Evolutionary conservation across 305 asterid species (phyloP), one percentile per base, ranked within the genome.

Genomic region (Fraxinus ornus): DNA sequence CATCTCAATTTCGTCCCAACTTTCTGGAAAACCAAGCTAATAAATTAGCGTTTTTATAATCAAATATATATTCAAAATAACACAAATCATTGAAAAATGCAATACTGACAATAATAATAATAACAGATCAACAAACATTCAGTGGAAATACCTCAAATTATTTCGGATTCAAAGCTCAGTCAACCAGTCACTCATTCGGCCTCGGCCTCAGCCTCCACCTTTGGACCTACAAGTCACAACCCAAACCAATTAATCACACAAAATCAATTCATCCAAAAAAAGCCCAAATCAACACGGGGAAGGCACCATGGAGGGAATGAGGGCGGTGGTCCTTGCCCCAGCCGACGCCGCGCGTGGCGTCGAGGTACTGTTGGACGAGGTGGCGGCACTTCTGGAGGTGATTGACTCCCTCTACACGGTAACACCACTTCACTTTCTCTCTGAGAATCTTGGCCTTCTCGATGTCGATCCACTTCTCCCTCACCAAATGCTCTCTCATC

Each of bases 301-400:
- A 24, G 22, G 39, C 24, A 95, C 98, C 99, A 30, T 95, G 98
- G 39, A 94, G 88, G 64, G 89, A 81, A 78, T 87, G 94, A 37
- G 97, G 98, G 66, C 98, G 97, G 73, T 90, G 94, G 79, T 95
- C 98, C 86, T 95, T 95, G 80, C 99, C 99, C 99, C 97, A 95
- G 0, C 98, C 99, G 37, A 94, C 83, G 41, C 95, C 97, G 78
- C 98, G 98, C 22, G 99, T 95, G 80, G 99, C 89, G 3, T 95
- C 98, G 22, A 93, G 93, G 85, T 95, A 95, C 90, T 91, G 97
- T 35, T 88, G 91, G 36, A 94, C 98, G 71, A 94, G 98, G 87
- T 95, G 98, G 55, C 98, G 93, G 85, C 98, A 95, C 84, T 95
- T 95, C 88, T 96, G 98, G 85, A 94, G 97, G 57, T 96, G 99